phyloP scores from a whole-genome alignment of 2,329 filamentous ascomycete species.

The Paecilomyces variotii region DNA sequence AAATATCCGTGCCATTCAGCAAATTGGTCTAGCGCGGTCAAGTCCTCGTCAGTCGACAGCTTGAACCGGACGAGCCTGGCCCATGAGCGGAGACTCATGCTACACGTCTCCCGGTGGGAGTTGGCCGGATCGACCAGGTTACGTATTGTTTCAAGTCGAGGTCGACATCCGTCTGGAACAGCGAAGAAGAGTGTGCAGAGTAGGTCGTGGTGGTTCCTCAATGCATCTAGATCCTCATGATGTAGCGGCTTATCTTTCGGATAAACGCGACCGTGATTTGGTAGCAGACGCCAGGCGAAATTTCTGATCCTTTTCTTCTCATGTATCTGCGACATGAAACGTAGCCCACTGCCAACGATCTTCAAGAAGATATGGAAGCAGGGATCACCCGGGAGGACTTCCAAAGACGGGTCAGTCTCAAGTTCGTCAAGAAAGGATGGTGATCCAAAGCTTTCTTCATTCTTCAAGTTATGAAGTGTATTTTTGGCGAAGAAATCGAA shows the following conservation, averaged over 20 bases:
- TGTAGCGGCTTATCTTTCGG: conserved; percentile 49
- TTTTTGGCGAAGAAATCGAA: conserved; percentile 55
- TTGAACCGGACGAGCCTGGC: conserved; percentile 50
- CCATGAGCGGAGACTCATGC: conserved; percentile 52
- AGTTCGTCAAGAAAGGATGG: conserved; percentile 47
- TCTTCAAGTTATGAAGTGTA: conserved; percentile 42
- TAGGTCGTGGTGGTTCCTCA: conserved; percentile 56
- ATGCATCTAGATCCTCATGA: conserved; percentile 47
- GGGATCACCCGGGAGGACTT: conserved; percentile 40
- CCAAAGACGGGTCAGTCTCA: conserved; percentile 34
- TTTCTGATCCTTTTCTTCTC: conserved; percentile 48
- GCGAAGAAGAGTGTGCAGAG: conserved; percentile 53
- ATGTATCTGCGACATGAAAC: conserved; percentile 39
- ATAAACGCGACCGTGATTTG: conserved; percentile 54
- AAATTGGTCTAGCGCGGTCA: conserved; percentile 39
- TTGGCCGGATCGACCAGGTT: conserved; percentile 48
- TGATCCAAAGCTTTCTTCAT: conserved; percentile 46
- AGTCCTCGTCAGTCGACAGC: conserved; percentile 44
- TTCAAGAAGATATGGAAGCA: conserved; percentile 55
- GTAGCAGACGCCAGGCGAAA: conserved; percentile 50
- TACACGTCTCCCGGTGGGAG: conserved; percentile 54
- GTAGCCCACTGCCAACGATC: conserved; percentile 44
- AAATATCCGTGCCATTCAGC: conserved; percentile 50
- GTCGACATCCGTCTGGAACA: conserved; percentile 46
- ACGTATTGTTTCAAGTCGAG: conserved; percentile 43